phyloP scores from a whole-genome alignment of 1,139 yeast species.

The Candida sojae region DNA sequence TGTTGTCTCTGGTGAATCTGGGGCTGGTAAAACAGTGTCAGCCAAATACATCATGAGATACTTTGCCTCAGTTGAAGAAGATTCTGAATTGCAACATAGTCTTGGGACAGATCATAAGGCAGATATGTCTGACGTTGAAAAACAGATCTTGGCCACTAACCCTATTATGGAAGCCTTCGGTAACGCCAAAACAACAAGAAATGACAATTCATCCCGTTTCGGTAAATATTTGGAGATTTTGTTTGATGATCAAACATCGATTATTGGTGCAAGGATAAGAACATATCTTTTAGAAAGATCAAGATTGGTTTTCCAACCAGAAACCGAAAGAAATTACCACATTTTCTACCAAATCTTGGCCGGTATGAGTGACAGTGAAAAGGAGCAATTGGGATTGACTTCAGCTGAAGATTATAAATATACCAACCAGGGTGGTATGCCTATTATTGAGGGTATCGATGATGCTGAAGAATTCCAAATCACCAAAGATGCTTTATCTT shows the following conservation, averaged over 20 bases:
- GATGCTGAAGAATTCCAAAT: slow-evolving; percentile 75
- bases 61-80: slow-evolving; percentile 90
- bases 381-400: slow-evolving; percentile 59
- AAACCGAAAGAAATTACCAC: slow-evolving; percentile 88
- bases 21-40: slow-evolving; percentile 97
- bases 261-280: slow-evolving; percentile 92
- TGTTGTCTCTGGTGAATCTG: slow-evolving; percentile 96
- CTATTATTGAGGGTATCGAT: slow-evolving; percentile 74
- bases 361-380: slow-evolving; percentile 69
- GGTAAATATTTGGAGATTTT: slow-evolving; percentile 94
- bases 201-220: slow-evolving; percentile 95
- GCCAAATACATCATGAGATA: slow-evolving; percentile 98
- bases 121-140: slow-evolving; percentile 90
- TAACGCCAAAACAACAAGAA: slow-evolving; percentile 96
- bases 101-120: slow-evolving; percentile 39
- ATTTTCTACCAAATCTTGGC: slow-evolving; percentile 88
- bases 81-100: slow-evolving; percentile 27
- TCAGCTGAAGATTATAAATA: slow-evolving; percentile 72
- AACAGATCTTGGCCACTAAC: slow-evolving; percentile 93
- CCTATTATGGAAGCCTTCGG: slow-evolving; percentile 99
- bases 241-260: slow-evolving; percentile 71
- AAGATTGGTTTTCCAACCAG: slow-evolving; percentile 90
- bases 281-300: slow-evolving; percentile 93
- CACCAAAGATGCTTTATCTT: slow-evolving; percentile 72
- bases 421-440: slow-evolving; percentile 87